Evolutionary conservation across 306 rosid species (phyloP).

Genomic region (Trichosanthes truncata): DNA sequence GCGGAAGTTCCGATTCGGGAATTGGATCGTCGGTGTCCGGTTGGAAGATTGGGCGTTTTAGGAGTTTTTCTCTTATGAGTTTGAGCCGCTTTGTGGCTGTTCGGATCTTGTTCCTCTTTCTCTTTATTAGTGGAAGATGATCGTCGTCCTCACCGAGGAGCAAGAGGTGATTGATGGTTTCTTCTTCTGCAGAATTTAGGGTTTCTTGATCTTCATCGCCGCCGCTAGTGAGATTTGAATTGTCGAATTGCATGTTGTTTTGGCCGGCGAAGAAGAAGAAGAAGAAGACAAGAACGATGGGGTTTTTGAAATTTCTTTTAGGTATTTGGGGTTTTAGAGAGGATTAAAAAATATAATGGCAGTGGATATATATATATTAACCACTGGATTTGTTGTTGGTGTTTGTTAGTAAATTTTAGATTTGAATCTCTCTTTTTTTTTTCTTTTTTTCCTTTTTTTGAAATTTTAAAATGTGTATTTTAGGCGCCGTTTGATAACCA

Average conservation of each 20-base stretch:
- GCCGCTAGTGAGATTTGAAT: too few relatives aligned
- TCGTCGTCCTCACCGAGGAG: background rate
- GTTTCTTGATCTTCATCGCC: background rate
- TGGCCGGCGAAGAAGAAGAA: background rate
- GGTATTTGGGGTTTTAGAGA: background rate
- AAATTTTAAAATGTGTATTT: too few relatives aligned
- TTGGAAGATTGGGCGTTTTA: background rate
- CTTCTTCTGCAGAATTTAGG: background rate
- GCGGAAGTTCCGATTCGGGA: background rate
- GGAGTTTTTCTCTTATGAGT: background rate
- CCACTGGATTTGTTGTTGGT: too few relatives aligned
- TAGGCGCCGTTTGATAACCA: too few relatives aligned
- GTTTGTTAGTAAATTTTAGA: too few relatives aligned
- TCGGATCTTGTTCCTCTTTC: background rate
- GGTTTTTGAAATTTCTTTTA: background rate
- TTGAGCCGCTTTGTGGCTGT: background rate
- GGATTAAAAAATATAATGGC: too few relatives aligned
- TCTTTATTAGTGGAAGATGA: background rate
- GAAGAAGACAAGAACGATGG: background rate
- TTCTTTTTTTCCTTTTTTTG: too few relatives aligned
- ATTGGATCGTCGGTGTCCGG: background rate
- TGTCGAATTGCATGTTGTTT: background rate
- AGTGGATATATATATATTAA: too few relatives aligned
- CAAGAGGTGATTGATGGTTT: background rate
- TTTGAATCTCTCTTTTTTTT: too few relatives aligned